Base-by-base conservation (phyloP, 345 rosid genomes). In the Pugionium dolabratum region DNA sequence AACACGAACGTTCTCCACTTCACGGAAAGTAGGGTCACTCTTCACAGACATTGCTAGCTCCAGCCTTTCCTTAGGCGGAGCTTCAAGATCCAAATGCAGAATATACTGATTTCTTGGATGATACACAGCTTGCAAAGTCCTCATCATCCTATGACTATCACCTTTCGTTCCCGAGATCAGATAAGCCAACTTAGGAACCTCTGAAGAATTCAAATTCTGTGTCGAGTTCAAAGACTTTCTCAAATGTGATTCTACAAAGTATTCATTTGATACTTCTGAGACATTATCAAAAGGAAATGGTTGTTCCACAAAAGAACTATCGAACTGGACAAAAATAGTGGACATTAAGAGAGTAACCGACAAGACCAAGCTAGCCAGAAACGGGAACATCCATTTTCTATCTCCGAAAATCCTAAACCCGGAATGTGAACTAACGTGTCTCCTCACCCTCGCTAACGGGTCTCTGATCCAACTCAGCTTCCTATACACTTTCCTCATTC, bases 71-170 rank as follows among this genome's bases (percentile, higher is more conserved):
- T 77, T 86, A 34, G 65, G 78, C 0, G 89, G 66, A 5, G 96
- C 95, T 82, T 91, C 96, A 61, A 85, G 80, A 73, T 91, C 98
- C 62, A 91, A 66, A 76, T 91, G 98, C 33, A 87, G 72, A 2
- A 81, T 78, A 39, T 91, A 91, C 77, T 84, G 90, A 70, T 89
- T 91, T 79, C 90, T 82, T 4, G 98, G 96, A 73, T 91, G 98
- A 78, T 91, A 91, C 78, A 91, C 74, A 9, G 88, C 96, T 62
- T 77, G 83, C 62, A 91, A 58, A 9, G 84, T 76, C 76, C 98
- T 80, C 84, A 78, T 84, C 83, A 86, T 48, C 61, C 89, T 85
- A 62, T 61, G 82, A 6, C 92, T 87, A 60, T 89, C 96, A 3
- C 96, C 98, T 33, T 69, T 71, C 0, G 96, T 86, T 7, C 96